Base-by-base conservation (phyloP, 441 rosid genomes). In the Adansonia madagascariensis region DNA sequence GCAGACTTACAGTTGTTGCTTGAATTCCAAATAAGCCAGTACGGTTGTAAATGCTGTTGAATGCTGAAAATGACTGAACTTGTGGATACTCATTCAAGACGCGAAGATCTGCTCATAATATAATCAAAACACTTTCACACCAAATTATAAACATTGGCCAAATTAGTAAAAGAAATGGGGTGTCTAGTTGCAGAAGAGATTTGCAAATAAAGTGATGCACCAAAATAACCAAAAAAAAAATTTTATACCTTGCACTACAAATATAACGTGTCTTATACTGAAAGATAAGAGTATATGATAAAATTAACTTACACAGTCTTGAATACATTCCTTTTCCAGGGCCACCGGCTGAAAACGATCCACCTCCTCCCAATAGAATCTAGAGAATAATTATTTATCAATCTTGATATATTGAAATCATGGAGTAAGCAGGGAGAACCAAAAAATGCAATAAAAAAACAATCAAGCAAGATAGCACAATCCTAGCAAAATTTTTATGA, bases 321-420 rank as follows among this genome's bases (percentile, higher is more conserved):
- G 94, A 89, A 81, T 87, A 83, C 94, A 90, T 90, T 79, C 92
- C 94, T 70, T 90, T 90, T 17, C 94, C 92, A 12, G 94, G 94
- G 63, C 94, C 94, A 44, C 92, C 94, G 0, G 91, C 88, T 27
- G 94, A 90, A 79, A 89, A 90, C 8, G 92, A 88, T 82, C 92
- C 92, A 68, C 92, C 91, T 64, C 94, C 94, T 74, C 94, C 92
- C 88, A 90, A 47, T 68, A 90, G 91, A 83, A 88, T 88, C 94
- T 90, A 81, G 55, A 77, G 2, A 62, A 67, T 61, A 73, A 78
- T 14, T 46, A 62, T 60, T 74, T 39, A 65, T 55, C 60, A 80
- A 12, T 35, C 39, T 75, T 70, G 8, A 18, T 50, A 56, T 56
- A 56, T 56, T 56, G 22, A 56, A 49, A 14, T 14, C 53, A 56